Evolutionary conservation across 2,329 filamentous ascomycete species (phyloP).

Genomic region (Pestalotiopsis sp.): DNA sequence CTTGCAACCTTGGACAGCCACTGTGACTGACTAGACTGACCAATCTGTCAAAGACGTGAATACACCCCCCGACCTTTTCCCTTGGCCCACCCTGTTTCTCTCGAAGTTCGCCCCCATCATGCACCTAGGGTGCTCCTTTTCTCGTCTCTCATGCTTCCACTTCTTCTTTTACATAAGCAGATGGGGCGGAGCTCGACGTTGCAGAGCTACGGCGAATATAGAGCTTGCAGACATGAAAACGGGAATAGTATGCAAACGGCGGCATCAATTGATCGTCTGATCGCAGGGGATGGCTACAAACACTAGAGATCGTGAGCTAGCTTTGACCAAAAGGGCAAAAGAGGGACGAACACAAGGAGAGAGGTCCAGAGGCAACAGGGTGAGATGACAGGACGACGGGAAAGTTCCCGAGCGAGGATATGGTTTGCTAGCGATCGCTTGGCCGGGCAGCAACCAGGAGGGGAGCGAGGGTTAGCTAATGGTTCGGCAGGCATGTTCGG

Average conservation of each 20-base stretch:
- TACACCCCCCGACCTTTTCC: background rate
- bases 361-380: background rate
- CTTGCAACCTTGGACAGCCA: background rate
- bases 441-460: background rate
- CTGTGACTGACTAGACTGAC: background rate
- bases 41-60: background rate
- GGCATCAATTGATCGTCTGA: background rate
- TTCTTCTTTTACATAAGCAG: background rate
- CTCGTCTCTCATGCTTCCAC: background rate
- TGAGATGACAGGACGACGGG: background rate
- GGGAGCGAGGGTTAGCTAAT: background rate
- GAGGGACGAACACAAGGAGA: too few species aligned
- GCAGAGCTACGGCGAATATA: background rate
- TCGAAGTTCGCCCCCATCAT: background rate
- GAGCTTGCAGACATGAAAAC: too few species aligned
- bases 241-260: background rate
- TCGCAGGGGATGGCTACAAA: background rate
- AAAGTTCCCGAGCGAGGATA: background rate
- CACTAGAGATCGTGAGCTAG: background rate
- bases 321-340: background rate
- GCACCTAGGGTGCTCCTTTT: background rate
- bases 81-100: background rate
- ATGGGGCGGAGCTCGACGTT: background rate
- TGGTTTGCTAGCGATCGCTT: background rate
- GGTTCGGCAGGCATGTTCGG: background rate